phyloP scores from a whole-genome alignment of 139 green algal species.

The Chlamydomonas eustigma region DNA sequence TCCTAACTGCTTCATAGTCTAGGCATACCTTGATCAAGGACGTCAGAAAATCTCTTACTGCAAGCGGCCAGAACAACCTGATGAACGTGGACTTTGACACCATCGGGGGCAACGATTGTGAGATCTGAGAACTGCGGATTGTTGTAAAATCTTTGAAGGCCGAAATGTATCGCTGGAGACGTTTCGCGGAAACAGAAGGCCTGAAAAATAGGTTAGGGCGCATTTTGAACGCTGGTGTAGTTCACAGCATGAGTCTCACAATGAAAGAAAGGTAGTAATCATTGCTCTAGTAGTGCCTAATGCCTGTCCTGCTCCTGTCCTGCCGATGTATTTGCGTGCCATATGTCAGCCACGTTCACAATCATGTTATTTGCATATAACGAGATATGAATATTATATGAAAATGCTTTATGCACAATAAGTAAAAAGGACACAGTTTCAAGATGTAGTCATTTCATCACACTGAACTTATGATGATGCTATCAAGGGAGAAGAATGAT shows the following conservation, averaged over 20 bases:
- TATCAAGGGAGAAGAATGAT: too few species aligned
- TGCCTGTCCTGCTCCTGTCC: neutral
- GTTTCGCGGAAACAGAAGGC: neutral
- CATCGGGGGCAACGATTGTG: conserved; percentile 35
- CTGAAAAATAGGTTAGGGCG: neutral
- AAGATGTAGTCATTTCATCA: neutral
- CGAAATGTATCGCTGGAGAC: neutral
- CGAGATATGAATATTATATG: neutral
- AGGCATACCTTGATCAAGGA: conserved; percentile 37
- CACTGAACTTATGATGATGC: neutral
- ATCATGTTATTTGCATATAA: neutral
- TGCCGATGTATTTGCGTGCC: neutral
- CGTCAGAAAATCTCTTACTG: conserved; percentile 29
- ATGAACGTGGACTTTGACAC: conserved; percentile 30
- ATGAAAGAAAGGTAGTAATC: neutral
- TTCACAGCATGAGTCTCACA: neutral
- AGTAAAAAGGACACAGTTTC: neutral
- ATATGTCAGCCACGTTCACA: neutral
- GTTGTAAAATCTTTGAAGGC: conserved; percentile 27
- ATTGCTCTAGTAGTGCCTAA: neutral
- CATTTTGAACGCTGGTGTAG: neutral
- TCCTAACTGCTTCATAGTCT: neutral
- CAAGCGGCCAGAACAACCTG: conserved; percentile 39
- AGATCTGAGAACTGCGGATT: conserved; percentile 31
- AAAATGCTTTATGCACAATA: neutral